Conservation (phyloP, 805 yeast species). For the Brettanomyces sp. region DNA sequence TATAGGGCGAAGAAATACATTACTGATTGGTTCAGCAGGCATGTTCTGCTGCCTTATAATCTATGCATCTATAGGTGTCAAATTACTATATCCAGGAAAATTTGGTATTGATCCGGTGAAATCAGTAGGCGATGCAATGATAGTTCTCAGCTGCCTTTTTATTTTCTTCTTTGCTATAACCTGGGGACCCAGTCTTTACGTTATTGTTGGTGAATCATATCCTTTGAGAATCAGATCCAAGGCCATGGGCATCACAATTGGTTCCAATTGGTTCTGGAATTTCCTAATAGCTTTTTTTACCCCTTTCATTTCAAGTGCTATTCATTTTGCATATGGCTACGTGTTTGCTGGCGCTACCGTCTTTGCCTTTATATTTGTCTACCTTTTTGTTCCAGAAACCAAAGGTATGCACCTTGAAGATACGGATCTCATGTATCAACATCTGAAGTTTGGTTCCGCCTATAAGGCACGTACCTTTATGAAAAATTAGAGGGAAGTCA, state of each 20-base stretch:
- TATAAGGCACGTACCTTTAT: neutral
- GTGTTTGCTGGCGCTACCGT: conserved; percentile 45
- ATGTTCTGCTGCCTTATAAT: conserved; percentile 49
- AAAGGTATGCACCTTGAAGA: conserved; percentile 49
- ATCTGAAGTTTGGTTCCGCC: conserved; percentile 25
- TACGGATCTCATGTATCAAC: conserved; percentile 40
- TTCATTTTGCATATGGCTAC: conserved; percentile 48
- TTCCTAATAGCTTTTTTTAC: conserved; percentile 47
- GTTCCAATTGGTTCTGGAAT: conserved; percentile 57
- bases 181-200: conserved; percentile 67
- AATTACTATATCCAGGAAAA: conserved; percentile 31
- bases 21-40: conserved; percentile 39
- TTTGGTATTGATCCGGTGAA: conserved; percentile 30
- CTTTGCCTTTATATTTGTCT: conserved; percentile 46
- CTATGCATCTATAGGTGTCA: conserved; percentile 54
- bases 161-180: conserved; percentile 61
- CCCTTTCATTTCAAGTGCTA: conserved; percentile 44
- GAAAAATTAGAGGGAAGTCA: neutral
- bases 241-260: conserved; percentile 56
- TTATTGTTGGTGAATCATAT: conserved; percentile 57
- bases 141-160: conserved; percentile 52
- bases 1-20: conserved; percentile 41
- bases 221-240: conserved; percentile 56
- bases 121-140: conserved; percentile 52
- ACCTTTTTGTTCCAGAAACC: conserved; percentile 44